phyloP scores from a whole-genome alignment of 2,329 filamentous ascomycete species.

The Arthrobotrys conoides region DNA sequence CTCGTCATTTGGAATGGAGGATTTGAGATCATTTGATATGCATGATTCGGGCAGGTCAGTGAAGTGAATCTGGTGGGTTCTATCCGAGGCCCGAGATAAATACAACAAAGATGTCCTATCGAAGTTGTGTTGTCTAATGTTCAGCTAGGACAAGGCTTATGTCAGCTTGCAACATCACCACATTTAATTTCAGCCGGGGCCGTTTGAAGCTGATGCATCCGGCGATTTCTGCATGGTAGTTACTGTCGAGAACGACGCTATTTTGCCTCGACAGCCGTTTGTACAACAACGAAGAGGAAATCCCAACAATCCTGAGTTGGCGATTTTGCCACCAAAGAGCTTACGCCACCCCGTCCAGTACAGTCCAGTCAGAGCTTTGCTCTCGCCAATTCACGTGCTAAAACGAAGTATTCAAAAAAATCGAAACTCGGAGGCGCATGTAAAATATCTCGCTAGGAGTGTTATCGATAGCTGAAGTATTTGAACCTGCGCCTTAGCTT shows the following conservation, averaged over 20 bases:
- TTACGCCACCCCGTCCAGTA: slow-evolving; percentile 12
- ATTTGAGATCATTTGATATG: not conserved
- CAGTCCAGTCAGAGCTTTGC: not conserved
- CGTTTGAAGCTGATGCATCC: slow-evolving; percentile 2
- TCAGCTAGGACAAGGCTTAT: not conserved
- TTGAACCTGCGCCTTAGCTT: not conserved
- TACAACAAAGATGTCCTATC: slow-evolving; percentile 4
- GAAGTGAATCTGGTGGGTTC: slow-evolving; percentile 4
- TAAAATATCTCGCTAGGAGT: not conserved
- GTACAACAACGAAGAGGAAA: not conserved
- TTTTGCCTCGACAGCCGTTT: not conserved
- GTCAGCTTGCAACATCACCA: slow-evolving; percentile 22
- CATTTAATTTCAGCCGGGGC: slow-evolving; percentile 10
- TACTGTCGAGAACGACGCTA: not conserved
- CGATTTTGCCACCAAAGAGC: slow-evolving; percentile 10
- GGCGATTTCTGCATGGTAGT: not conserved
- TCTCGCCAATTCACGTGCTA: slow-evolving; percentile 27
- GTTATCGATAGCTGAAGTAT: not conserved
- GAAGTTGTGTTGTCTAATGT: not conserved
- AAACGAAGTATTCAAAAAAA: not conserved
- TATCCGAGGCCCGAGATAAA: slow-evolving; percentile 32
- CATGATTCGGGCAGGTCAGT: slow-evolving; percentile 11
- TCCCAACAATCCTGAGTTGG: not conserved
- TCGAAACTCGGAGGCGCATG: slow-evolving; percentile 12
- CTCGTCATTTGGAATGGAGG: not conserved